Base-by-base conservation (phyloP, 2,329 filamentous ascomycete species). In the Trichoderma koningiopsis region DNA sequence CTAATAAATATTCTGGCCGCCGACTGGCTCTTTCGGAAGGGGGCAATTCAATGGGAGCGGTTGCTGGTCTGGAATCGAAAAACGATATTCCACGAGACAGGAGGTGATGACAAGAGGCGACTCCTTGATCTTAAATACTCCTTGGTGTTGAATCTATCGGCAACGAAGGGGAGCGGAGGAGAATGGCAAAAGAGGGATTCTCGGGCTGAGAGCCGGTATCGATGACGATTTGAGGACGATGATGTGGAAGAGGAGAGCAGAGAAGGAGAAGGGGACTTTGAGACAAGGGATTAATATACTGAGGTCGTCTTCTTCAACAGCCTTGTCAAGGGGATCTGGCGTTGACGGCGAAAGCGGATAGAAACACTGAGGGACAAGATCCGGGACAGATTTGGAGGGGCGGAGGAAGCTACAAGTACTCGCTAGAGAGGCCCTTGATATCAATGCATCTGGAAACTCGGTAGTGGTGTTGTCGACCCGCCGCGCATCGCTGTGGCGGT, bases 351-450 rank as follows among this genome's bases (percentile, higher is more conserved):
- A 31, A 59, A 62, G 37, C 53, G 64, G 64, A 56, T 27, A 70
- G 58, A 68, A 68, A 59, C 57, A 61, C 47, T 33, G 69, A 65
- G 56, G 68, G 59, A 61, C 57, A 68, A 64, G 62, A 57, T 66
- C 62, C 62, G 33, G 61, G 47, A 61, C 65, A 66, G 62, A 66
- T 66, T 62, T 37, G 47, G 66, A 60, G 69, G 55, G 69, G 67
- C 66, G 60, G 53, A 65, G 66, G 69, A 59, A 69, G 69, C 64
- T 70, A 67, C 40, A 70, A 70, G 64, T 70, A 70, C 61, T 69
- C 68, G 68, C 61, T 56, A 69, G 63, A 70, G 59, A 64, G 58
- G 69, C 69, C 65, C 64, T 58, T 47, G 60, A 47, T 59, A 29
- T 35, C 33, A 35, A 35, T 22, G 37, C 65, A 70, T 70, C 65